Conservation (phyloP, 139 green algal species). For the Chlorella sp. region DNA sequence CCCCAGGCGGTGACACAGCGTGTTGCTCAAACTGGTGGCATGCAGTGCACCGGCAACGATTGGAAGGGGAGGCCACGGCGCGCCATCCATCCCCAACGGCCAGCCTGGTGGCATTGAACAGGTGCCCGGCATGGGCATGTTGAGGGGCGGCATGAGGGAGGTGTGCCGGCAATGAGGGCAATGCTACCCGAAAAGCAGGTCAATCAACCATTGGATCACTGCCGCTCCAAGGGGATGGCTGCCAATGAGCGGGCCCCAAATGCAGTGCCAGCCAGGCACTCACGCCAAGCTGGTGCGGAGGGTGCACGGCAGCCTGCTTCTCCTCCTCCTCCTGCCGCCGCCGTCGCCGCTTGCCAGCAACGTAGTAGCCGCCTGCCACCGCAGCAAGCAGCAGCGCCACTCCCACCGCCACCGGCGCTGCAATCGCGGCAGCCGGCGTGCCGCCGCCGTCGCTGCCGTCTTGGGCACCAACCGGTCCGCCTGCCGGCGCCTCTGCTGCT, state of each 20-base stretch:
- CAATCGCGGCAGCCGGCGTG: not conserved
- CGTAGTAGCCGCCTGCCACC: not conserved
- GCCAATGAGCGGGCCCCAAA: too few species aligned
- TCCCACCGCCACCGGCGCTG: conserved; percentile 2
- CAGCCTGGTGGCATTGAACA: too few species aligned
- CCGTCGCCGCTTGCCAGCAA: not conserved
- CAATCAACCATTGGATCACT: too few species aligned
- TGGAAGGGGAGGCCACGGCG: not conserved
- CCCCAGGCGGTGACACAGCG: too few species aligned
- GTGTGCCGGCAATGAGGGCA: too few species aligned
- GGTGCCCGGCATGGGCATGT: too few species aligned
- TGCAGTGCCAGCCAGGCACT: too few species aligned
- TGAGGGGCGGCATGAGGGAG: too few species aligned
- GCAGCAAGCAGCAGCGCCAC: not conserved
- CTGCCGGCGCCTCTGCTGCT: not conserved
- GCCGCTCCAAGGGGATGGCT: too few species aligned
- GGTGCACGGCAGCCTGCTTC: not conserved
- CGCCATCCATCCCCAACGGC: not conserved
- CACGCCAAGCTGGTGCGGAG: not conserved
- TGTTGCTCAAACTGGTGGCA: too few species aligned
- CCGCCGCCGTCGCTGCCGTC: not conserved
- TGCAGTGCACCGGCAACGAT: too few species aligned
- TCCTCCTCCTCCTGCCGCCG: not conserved
- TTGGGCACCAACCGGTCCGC: not conserved
- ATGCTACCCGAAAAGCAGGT: too few species aligned